A percentile compares a stretch with the other conserved stretches of the same genome.
phyloP scores from a whole-genome alignment of 2,329 filamentous ascomycete genomes.

The Davidsoniella neocaledoniae region DNA sequence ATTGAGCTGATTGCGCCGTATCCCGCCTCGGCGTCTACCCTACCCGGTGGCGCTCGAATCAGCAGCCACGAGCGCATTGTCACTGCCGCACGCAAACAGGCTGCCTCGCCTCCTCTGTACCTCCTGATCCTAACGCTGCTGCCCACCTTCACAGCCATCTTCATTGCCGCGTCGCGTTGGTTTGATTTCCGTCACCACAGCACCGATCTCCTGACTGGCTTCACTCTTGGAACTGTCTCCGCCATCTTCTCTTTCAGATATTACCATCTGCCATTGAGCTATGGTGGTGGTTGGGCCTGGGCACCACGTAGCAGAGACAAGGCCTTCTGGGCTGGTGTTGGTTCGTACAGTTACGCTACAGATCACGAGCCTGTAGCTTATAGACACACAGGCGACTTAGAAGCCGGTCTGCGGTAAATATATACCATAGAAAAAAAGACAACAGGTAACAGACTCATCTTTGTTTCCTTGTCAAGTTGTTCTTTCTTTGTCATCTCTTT shows the following conservation, averaged over 20 bases:
- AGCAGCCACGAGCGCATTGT: slow-evolving; percentile 24
- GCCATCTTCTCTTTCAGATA: slow-evolving; percentile 64
- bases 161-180: slow-evolving; percentile 72
- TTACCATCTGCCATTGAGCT: slow-evolving; percentile 44
- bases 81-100: slow-evolving; percentile 46
- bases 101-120: slow-evolving; percentile 69
- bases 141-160: slow-evolving; percentile 60
- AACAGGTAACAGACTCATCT: background rate
- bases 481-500: background rate
- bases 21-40: slow-evolving; percentile 27
- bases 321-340: slow-evolving; percentile 65
- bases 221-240: slow-evolving; percentile 53
- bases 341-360: slow-evolving; percentile 38
- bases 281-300: slow-evolving; percentile 83
- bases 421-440: background rate
- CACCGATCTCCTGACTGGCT: slow-evolving; percentile 85
- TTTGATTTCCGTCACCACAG: slow-evolving; percentile 79
- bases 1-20: slow-evolving; percentile 48
- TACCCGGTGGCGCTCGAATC: slow-evolving; percentile 16
- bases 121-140: slow-evolving; percentile 53
- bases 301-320: slow-evolving; percentile 55
- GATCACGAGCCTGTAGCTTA: slow-evolving; percentile 18
- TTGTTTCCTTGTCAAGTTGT: background rate
- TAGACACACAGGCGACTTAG: slow-evolving; percentile 3
- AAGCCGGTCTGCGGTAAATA: slow-evolving; percentile 5